These are phyloP conservation scores for Hericium alpestre DNA, from an alignment of 768 basidiomycete genomes.

Conservation along the genomic window DNA sequence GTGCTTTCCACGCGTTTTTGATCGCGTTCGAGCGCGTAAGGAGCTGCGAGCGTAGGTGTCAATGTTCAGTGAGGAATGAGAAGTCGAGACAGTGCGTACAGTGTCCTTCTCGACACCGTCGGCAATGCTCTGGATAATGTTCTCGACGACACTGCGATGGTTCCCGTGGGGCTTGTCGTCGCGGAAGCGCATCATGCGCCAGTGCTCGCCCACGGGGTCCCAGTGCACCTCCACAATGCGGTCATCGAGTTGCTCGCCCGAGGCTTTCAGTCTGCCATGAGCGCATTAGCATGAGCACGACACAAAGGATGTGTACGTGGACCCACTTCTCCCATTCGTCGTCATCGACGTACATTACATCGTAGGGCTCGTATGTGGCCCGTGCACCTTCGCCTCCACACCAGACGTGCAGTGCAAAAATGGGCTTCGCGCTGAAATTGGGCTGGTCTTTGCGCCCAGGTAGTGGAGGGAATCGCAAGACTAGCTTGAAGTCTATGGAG, in stretches of 20 bases:
- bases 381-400: slow-evolving; percentile 51
- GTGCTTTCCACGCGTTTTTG: slow-evolving; percentile 66
- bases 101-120: slow-evolving; percentile 88
- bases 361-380: slow-evolving; percentile 71
- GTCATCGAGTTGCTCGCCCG: slow-evolving; percentile 85
- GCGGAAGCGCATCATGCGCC: slow-evolving; percentile 89
- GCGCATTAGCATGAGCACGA: not conserved
- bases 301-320: not conserved
- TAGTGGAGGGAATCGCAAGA: slow-evolving; percentile 81
- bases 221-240: slow-evolving; percentile 91
- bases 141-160: slow-evolving; percentile 72
- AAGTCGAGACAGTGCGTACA: slow-evolving; percentile 34
- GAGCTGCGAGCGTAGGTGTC: slow-evolving; percentile 33
- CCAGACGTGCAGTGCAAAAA: slow-evolving; percentile 78
- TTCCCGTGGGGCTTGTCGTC: slow-evolving; percentile 94
- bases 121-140: slow-evolving; percentile 81
- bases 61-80: not conserved
- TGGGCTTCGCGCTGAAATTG: slow-evolving; percentile 76
- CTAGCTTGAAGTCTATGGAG: slow-evolving; percentile 93
- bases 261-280: slow-evolving; percentile 60
- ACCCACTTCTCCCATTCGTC: slow-evolving; percentile 88
- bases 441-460: slow-evolving; percentile 43
- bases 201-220: slow-evolving; percentile 54
- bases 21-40: slow-evolving; percentile 53
- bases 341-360: slow-evolving; percentile 76